Percentiles rank a stretch among this genome's conserved stretches.
These are phyloP conservation scores for Malassezia arunalokei DNA, from an alignment of 1,284 basidiomycete species.

Conservation along the genomic window DNA sequence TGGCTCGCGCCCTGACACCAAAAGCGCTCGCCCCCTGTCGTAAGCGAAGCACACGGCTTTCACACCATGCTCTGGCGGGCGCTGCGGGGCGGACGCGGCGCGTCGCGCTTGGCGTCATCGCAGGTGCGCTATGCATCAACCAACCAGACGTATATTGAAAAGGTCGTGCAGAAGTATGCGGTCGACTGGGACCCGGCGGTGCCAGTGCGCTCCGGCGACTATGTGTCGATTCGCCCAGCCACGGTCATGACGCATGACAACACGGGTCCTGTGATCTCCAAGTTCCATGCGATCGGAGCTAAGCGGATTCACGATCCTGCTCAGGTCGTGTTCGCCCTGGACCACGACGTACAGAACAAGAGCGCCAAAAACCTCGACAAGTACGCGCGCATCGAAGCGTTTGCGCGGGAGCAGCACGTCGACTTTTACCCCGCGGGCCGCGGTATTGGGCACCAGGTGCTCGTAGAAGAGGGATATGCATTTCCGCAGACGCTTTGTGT, in stretches of 20 bases:
- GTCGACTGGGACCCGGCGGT: conserved; percentile 61
- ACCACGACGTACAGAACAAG: conserved; percentile 97
- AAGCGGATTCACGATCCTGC: conserved; percentile 67
- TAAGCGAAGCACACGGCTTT: neutral
- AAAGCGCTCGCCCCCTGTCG: too few species aligned
- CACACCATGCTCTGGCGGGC: neutral
- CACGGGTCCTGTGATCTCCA: conserved; percentile 86
- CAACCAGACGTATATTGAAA: conserved; percentile 80
- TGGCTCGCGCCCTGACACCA: too few species aligned
- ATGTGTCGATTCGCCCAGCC: conserved; percentile 94
- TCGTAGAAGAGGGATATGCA: conserved; percentile 43
- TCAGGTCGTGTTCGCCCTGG: conserved; percentile 88
- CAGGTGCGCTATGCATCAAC: conserved; percentile 1
- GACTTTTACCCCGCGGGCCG: conserved; percentile 96
- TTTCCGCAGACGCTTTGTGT: conserved; percentile 49
- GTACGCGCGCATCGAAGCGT: conserved; percentile 81
- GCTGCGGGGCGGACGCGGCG: neutral
- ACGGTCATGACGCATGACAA: conserved; percentile 72
- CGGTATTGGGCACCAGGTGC: conserved; percentile 63
- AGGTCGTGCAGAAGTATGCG: conserved; percentile 92
- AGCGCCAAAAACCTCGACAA: conserved; percentile 84
- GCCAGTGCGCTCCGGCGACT: conserved; percentile 79
- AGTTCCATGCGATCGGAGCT: conserved; percentile 85
- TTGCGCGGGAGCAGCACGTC: conserved; percentile 70
- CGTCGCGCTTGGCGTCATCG: neutral